phyloP scores from a whole-genome alignment of 257 asterid species.

The Perilla frutescens region DNA sequence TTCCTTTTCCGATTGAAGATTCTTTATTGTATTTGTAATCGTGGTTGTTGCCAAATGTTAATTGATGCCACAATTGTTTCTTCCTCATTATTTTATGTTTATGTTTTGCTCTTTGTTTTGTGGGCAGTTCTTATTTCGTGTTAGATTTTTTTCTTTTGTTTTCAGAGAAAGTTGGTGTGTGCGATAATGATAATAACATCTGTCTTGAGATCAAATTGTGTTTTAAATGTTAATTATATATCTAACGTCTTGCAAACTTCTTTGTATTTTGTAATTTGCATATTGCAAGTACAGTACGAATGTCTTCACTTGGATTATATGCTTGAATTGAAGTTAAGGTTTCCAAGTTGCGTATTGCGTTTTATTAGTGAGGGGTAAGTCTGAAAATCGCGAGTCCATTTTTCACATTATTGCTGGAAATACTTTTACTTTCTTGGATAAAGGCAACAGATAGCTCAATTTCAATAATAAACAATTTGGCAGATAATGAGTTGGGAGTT shows the following conservation, averaged over 20 bases:
- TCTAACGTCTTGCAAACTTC: background rate
- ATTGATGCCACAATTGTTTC: background rate
- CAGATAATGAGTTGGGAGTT: slow-evolving; percentile 11
- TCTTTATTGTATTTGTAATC: background rate
- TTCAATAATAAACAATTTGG: background rate
- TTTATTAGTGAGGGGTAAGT: background rate
- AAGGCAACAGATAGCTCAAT: background rate
- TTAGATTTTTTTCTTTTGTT: background rate
- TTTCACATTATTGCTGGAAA: background rate
- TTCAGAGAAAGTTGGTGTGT: background rate
- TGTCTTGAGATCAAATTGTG: background rate
- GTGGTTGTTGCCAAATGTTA: slow-evolving; percentile 9
- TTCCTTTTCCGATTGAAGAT: background rate
- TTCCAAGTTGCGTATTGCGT: background rate
- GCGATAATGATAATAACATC: background rate
- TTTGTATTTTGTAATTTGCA: slow-evolving; percentile 6
- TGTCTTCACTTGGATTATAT: slow-evolving; percentile 8
- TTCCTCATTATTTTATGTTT: background rate
- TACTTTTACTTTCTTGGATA: background rate
- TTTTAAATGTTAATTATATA: background rate
- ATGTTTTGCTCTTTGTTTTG: background rate
- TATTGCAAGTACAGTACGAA: background rate
- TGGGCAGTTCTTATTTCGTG: background rate
- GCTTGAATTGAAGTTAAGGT: background rate
- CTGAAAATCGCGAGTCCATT: background rate